Evolutionary conservation across 169 alveolate species (phyloP), one percentile per base, ranked within the genome.

Genomic region (Plasmodium vivax): DNA sequence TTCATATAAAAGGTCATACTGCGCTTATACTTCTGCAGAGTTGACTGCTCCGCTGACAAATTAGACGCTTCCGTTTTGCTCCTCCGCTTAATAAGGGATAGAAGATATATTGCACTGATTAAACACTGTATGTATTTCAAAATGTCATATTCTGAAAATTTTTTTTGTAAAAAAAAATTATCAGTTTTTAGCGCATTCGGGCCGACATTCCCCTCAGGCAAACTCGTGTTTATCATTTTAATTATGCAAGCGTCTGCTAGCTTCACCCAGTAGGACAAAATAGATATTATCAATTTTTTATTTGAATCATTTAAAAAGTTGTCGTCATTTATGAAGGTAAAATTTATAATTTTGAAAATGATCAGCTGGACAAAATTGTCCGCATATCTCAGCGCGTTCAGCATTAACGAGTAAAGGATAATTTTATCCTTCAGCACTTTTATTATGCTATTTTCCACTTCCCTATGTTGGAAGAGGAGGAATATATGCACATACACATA

Each of bases 91-190:
- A 87, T 77, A 51, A 75, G 83, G 23, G 82, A 75, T 75, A 87
- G 82, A 56, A 87, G 32, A 38, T 87, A 75, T 71, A 87, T 75
- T 54, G 87, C 93, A 79, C 93, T 47, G 47, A 87, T 54, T 87
- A 87, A 87, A 36, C 93, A 71, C 68, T 87, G 93, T 84, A 87
- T 87, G 58, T 87, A 87, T 30, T 87, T 87, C 62, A 75, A 87
- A 23, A 87, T 87, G 71, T 87, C 93, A 54, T 87, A 87, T n/a
- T 87, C 93, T 4, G 72, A 36, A 87, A 87, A 75, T 54, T 36
- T 87, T 14, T 87, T 77, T 87, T 87, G 75, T 87, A 87, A 77
- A 77, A 87, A 87, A 27, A 38, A 36, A 72, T 38, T 74, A 27
- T 84, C 83, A 14, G 38, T 43, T 45, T 84, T 72, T 41, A n/a